These are phyloP conservation scores for Podila epicladia DNA, from an alignment of 192 early-diverging fungal species.

Conservation along the genomic window DNA sequence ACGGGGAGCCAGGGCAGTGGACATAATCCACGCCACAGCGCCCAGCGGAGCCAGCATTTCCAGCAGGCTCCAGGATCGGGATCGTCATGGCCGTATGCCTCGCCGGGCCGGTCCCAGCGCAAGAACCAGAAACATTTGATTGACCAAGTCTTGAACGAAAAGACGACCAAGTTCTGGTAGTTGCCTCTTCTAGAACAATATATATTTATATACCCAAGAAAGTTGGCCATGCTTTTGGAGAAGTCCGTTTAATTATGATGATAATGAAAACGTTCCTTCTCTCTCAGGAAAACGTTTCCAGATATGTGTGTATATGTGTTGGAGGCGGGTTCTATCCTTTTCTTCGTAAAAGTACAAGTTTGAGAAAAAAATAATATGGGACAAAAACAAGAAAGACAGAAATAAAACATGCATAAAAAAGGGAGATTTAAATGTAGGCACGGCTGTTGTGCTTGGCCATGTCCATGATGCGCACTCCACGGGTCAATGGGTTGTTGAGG, in stretches of 20 bases:
- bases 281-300: too few species aligned
- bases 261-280: too few species aligned
- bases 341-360: conserved; percentile 43
- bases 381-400: background rate
- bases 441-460: conserved; percentile 76
- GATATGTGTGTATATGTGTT: too few species aligned
- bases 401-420: background rate
- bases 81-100: background rate
- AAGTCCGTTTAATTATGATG: too few species aligned
- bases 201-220: too few species aligned
- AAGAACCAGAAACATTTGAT: conserved; percentile 35
- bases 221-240: too few species aligned
- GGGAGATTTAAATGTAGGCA: conserved; percentile 43
- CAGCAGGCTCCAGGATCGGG: background rate
- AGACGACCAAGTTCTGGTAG: conserved; percentile 7
- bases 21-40: background rate
- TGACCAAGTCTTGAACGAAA: conserved; percentile 23
- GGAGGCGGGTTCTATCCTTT: too few species aligned
- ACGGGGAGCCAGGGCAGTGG: conserved; percentile 7
- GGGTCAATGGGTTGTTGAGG: conserved; percentile 82
- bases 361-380: conserved; percentile 14
- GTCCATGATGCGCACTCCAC: conserved; percentile 94
- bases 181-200: too few species aligned
- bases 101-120: conserved; percentile 12
- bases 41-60: background rate